phyloP scores from a whole-genome alignment of 176 grass and related monocot genomes.

The Oryza australiensis region DNA sequence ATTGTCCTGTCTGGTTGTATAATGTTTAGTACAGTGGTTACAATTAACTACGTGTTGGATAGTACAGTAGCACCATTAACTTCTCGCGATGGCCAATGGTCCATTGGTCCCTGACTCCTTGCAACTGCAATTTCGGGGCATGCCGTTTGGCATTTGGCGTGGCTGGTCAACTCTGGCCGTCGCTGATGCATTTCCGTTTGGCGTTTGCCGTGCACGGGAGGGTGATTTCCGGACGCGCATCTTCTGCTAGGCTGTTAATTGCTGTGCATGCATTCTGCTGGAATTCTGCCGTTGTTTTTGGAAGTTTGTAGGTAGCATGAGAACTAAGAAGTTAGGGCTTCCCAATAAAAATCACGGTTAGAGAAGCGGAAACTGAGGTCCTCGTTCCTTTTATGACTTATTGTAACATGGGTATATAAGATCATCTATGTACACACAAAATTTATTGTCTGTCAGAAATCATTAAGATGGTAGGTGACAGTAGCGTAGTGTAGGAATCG shows the following conservation, averaged over 20 bases:
- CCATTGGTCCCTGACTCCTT: neutral
- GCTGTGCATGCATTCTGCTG: slow-evolving; percentile 26
- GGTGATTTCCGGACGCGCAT: neutral
- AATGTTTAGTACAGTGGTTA: neutral
- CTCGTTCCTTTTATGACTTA: too few relatives aligned
- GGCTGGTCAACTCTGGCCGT: neutral
- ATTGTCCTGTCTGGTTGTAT: neutral
- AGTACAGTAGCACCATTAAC: neutral
- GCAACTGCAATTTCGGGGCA: neutral
- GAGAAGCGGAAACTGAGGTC: too few relatives aligned
- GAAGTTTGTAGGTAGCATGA: neutral
- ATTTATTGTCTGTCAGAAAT: too few relatives aligned
- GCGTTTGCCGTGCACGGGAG: slow-evolving; percentile 30
- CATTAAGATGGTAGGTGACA: too few relatives aligned
- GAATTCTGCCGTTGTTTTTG: slow-evolving; percentile 31
- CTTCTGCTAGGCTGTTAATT: neutral
- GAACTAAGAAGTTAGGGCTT: neutral
- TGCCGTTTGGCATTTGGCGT: neutral
- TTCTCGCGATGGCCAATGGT: neutral
- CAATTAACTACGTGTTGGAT: slow-evolving; percentile 2
- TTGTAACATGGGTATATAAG: too few relatives aligned
- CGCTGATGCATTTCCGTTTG: neutral
- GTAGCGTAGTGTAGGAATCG: too few relatives aligned
- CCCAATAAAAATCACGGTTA: too few relatives aligned
- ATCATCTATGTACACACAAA: too few relatives aligned